A percentile compares a stretch with the other conserved stretches of the same genome.
These are phyloP conservation scores for Rhizophora apiculata DNA, from an alignment of 345 rosid genomes.

Conservation along the genomic window DNA sequence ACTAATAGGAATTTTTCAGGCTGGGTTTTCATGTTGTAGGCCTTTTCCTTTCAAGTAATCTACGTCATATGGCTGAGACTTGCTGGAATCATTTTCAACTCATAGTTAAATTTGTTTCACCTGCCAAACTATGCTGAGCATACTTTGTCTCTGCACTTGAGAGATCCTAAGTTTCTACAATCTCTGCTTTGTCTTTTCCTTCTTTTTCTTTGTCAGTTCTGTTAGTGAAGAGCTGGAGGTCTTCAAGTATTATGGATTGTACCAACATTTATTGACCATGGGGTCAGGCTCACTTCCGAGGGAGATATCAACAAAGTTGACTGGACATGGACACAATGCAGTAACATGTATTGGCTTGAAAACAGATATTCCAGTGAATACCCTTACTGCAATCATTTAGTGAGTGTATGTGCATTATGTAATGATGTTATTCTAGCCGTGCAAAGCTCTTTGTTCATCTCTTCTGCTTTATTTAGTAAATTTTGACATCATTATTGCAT, in stretches of 20 bases:
- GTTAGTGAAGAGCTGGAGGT: neutral
- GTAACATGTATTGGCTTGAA: constrained; percentile 84
- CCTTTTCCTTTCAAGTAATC: too few relatives aligned
- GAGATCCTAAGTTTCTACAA: too few relatives aligned
- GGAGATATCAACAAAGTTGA: constrained; percentile 61
- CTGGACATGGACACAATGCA: constrained; percentile 79
- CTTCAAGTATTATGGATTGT: neutral
- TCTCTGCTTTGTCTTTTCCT: neutral
- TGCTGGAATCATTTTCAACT: too few relatives aligned
- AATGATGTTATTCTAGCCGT: neutral
- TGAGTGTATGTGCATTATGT: constrained; percentile 1
- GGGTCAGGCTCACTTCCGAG: constrained; percentile 93
- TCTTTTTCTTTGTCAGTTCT: constrained; percentile 6
- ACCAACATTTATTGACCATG: constrained; percentile 18
- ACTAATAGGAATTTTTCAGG: too few relatives aligned
- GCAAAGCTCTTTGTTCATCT: neutral
- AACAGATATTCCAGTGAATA: constrained; percentile 67
- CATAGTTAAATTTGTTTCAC: too few relatives aligned
- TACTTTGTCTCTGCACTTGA: too few relatives aligned
- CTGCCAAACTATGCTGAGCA: too few relatives aligned
- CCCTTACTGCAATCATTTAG: constrained; percentile 13
- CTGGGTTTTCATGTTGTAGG: too few relatives aligned
- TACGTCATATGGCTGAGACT: too few relatives aligned
- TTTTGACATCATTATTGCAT: neutral
- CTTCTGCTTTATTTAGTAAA: neutral